These are phyloP conservation scores for Sugiyamaella sp. DNA, from an alignment of 1,139 yeast species.

Conservation along the genomic window DNA sequence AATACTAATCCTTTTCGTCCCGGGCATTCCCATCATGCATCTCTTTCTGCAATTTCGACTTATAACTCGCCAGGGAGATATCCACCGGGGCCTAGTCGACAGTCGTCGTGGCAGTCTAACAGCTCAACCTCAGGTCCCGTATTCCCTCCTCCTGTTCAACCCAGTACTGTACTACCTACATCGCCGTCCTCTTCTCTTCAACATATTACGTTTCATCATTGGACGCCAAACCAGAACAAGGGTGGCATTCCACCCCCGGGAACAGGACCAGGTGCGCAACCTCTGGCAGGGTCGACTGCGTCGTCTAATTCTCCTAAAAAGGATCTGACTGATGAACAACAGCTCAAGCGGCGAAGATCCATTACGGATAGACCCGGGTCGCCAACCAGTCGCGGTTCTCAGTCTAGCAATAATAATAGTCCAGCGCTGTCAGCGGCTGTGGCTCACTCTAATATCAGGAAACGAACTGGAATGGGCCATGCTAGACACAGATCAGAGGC, in stretches of 20 bases:
- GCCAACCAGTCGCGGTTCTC: conserved; percentile 21
- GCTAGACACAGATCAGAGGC: conserved; percentile 41
- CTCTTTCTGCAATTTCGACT: conserved; percentile 33
- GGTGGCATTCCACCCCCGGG: conserved; percentile 1
- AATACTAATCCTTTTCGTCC: conserved; percentile 24
- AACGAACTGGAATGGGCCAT: conserved; percentile 37
- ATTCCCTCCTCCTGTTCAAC: conserved; percentile 33
- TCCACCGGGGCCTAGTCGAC: conserved; percentile 19
- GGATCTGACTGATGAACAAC: conserved; percentile 23
- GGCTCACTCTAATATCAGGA: conserved; percentile 27
- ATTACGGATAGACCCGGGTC: conserved; percentile 29
- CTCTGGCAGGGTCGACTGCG: not conserved
- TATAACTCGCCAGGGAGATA: conserved; percentile 23
- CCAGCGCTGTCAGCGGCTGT: conserved; percentile 29
- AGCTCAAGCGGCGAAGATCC: conserved; percentile 28
- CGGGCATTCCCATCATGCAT: conserved; percentile 35
- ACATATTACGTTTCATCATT: conserved; percentile 36
- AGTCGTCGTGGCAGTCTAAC: conserved; percentile 23
- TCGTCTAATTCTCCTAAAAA: conserved; percentile 21
- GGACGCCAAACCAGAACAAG: conserved; percentile 36
- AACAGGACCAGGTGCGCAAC: not conserved
- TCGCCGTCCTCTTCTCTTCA: conserved; percentile 32
- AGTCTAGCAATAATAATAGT: conserved; percentile 10
- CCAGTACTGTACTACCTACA: conserved; percentile 28
- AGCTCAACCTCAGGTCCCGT: conserved; percentile 15